phyloP scores from a whole-genome alignment of 768 basidiomycete species.

The Boletus insuetus region DNA sequence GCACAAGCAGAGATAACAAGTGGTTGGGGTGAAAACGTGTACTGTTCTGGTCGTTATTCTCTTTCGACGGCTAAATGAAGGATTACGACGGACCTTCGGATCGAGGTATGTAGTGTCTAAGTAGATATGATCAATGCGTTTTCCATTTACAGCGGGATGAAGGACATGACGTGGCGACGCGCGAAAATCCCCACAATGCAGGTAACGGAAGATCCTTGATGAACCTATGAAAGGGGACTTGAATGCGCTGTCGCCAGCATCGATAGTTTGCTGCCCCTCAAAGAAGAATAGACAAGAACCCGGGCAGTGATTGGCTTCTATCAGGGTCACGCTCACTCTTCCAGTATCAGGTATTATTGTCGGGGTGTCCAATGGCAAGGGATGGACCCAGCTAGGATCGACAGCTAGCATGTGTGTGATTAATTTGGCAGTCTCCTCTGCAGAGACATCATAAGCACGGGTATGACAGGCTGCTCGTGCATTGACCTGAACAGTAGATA shows the following conservation, averaged over 20 bases:
- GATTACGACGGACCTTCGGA: slow-evolving; percentile 55
- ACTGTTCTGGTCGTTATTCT: slow-evolving; percentile 41
- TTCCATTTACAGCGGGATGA: slow-evolving; percentile 81
- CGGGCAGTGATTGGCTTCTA: slow-evolving; percentile 99
- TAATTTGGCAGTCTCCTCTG: slow-evolving; percentile 82
- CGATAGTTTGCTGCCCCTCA: slow-evolving; percentile 84
- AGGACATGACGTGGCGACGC: slow-evolving; percentile 85
- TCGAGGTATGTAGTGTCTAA: slow-evolving; percentile 96
- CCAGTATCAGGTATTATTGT: slow-evolving; percentile 76
- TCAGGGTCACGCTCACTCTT: slow-evolving; percentile 86
- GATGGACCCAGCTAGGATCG: slow-evolving; percentile 83
- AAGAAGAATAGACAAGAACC: slow-evolving; percentile 94
- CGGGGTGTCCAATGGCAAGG: slow-evolving; percentile 77
- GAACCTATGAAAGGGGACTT: slow-evolving; percentile 72
- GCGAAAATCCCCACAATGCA: slow-evolving; percentile 94
- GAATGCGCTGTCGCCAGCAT: slow-evolving; percentile 83
- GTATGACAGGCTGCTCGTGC: not conserved
- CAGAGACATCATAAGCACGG: not conserved
- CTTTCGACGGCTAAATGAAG: not conserved
- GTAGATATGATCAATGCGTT: slow-evolving; percentile 83
- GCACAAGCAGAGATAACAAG: slow-evolving; percentile 92
- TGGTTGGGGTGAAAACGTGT: slow-evolving; percentile 95
- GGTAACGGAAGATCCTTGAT: slow-evolving; percentile 70
- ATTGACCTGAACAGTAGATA: slow-evolving; percentile 83
- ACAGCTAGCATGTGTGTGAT: slow-evolving; percentile 91